Evolutionary conservation across 345 rosid genomes (phyloP).

Genomic region (Citrus reticulata): DNA sequence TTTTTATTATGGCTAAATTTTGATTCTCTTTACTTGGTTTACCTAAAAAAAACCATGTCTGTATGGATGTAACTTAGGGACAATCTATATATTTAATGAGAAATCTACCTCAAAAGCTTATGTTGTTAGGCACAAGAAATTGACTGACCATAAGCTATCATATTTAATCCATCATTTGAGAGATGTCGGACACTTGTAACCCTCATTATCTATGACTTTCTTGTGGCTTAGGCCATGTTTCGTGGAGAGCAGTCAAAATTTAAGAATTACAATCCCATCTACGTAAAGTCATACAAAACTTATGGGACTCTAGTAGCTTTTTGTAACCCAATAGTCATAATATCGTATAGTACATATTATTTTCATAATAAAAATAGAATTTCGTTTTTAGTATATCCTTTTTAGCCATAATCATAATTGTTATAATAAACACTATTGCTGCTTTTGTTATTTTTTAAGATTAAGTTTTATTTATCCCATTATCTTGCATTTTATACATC

Average conservation of each 20-base stretch:
- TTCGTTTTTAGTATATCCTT: too few relatives aligned
- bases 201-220: neutral
- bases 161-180: neutral
- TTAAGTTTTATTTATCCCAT: neutral
- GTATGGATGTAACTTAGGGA: too few relatives aligned
- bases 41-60: too few relatives aligned
- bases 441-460: neutral
- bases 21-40: too few relatives aligned
- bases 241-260: neutral
- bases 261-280: neutral
- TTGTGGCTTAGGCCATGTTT: neutral
- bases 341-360: too few relatives aligned
- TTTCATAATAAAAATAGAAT: too few relatives aligned
- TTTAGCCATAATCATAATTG: neutral
- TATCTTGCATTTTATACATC: constrained; percentile 64
- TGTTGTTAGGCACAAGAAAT: neutral
- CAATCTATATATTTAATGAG: too few relatives aligned
- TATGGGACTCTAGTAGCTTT: too few relatives aligned
- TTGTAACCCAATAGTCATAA: neutral
- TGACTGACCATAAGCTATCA: neutral
- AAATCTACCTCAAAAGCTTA: neutral
- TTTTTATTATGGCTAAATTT: too few relatives aligned
- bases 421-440: neutral
- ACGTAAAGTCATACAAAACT: neutral
- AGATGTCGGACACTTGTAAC: neutral